Conservation (phyloP, 129 eudicot species). For the Scalesia atractyloides region DNA sequence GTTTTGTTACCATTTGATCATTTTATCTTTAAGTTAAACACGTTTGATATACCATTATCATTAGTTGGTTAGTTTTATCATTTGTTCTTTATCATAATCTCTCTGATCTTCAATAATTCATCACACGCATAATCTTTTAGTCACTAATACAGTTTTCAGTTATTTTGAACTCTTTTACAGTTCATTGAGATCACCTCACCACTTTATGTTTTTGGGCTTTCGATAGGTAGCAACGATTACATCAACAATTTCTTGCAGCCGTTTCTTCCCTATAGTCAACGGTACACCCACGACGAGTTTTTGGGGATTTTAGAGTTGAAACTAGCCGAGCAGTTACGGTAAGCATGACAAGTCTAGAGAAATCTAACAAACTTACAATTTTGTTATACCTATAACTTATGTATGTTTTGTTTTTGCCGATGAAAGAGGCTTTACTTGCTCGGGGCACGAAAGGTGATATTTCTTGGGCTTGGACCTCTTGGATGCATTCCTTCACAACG, state of each 20-base stretch:
- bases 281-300: conserved; percentile 78
- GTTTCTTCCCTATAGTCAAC: conserved; percentile 64
- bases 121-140: no score
- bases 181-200: neutral
- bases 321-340: conserved; percentile 73
- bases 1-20: no score
- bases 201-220: neutral
- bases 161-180: no score
- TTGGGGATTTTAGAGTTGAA: conserved; percentile 52
- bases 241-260: conserved; percentile 90
- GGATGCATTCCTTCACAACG: conserved; percentile 98
- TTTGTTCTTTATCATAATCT: no score
- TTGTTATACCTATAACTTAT: neutral
- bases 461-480: conserved; percentile 90
- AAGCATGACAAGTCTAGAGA: neutral
- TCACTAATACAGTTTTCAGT: no score
- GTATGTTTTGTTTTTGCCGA: neutral
- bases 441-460: conserved; percentile 78
- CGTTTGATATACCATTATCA: no score
- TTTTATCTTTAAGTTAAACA: no score
- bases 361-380: neutral
- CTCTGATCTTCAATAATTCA: no score
- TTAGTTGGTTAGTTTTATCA: no score
- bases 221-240: conserved; percentile 86
- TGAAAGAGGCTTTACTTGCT: conserved; percentile 65